Base-by-base conservation (phyloP, 208 protist genomes). In the Acanthamoeba lugdunensis region DNA sequence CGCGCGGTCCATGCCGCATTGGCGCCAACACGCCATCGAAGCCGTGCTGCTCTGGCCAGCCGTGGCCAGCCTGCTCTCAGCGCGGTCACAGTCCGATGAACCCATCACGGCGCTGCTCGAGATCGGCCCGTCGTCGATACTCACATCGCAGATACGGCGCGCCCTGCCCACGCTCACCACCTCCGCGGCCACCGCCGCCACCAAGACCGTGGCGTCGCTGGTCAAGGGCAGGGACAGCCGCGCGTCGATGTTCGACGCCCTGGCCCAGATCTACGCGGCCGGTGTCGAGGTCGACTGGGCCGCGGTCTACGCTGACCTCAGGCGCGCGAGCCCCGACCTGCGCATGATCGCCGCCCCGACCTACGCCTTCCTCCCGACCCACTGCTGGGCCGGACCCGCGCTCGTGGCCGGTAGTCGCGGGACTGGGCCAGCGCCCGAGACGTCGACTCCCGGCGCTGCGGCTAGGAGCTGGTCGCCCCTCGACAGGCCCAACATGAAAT, bases 151-250 rank as follows among this genome's bases (percentile, higher is more conserved):
- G 28, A 23, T 90, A 13, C 13, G 85, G 21, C 54, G 85, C 30
- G 85, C 25, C 5, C 58, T 90, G 7, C 54, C 85, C 7, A 73
- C 85, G 7, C 41, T 90, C 16, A 11, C 50, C 14, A 45, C 77
- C 14, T 6, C 37, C 11, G 33, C 82, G 16, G 28, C 14, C 52
- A 13, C 13, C 3, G 6, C 6, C 9, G 85, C 56, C 16, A 28
- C 23, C 61, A 69, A 28, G 23, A 23, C 61, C 25, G 75, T 82
- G 48, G 4, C 75, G 18, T 90, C 85, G 63, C 13, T 90, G n/a
- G 58, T 90, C 48, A 90, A 71, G 45, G 85, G 28, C 18, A 90
- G 71, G 30, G 85, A 90, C 85, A 90, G 85, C 56, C 63, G 30
- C 4, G 37, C 61, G 23, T 90, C 85, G 14, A 45, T 71, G 85